These are phyloP conservation scores for Jatropha multifida DNA, from an alignment of 441 rosid genomes.

Conservation along the genomic window DNA sequence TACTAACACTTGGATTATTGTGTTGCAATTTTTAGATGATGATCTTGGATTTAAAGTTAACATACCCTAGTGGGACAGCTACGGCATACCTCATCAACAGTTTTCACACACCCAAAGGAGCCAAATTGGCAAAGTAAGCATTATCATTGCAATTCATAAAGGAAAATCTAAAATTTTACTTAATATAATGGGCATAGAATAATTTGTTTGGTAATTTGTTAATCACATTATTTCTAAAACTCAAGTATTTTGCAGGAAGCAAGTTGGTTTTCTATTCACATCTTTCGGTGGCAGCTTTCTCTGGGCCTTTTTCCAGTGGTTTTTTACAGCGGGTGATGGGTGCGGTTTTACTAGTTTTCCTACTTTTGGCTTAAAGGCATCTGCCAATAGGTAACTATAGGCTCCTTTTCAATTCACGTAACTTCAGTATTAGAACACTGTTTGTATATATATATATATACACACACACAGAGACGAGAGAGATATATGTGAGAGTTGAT, in stretches of 20 bases:
- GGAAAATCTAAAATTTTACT: too few species aligned
- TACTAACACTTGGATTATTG: not conserved
- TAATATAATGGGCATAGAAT: too few species aligned
- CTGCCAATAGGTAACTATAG: constrained; percentile 37
- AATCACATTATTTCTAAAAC: too few species aligned
- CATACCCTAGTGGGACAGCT: constrained; percentile 92
- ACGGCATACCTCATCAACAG: constrained; percentile 93
- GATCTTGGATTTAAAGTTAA: constrained; percentile 75
- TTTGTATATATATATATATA: too few species aligned
- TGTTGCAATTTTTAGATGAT: constrained; percentile 44
- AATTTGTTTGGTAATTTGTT: too few species aligned
- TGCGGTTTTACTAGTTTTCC: constrained; percentile 83
- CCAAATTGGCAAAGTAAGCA: constrained; percentile 74
- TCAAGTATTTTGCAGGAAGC: constrained; percentile 51
- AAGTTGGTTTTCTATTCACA: constrained; percentile 61
- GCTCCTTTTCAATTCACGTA: not conserved
- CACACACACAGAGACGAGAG: too few species aligned
- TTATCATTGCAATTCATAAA: too few species aligned
- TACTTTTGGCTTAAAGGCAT: constrained; percentile 74
- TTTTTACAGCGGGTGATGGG: constrained; percentile 56
- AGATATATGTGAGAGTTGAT: too few species aligned
- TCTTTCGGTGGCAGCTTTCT: constrained; percentile 54
- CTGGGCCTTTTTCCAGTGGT: constrained; percentile 91
- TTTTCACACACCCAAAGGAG: constrained; percentile 92
- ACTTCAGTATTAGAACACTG: not conserved